phyloP scores from a whole-genome alignment of 2,329 filamentous ascomycete genomes.

The Trichoderma aggressivum region DNA sequence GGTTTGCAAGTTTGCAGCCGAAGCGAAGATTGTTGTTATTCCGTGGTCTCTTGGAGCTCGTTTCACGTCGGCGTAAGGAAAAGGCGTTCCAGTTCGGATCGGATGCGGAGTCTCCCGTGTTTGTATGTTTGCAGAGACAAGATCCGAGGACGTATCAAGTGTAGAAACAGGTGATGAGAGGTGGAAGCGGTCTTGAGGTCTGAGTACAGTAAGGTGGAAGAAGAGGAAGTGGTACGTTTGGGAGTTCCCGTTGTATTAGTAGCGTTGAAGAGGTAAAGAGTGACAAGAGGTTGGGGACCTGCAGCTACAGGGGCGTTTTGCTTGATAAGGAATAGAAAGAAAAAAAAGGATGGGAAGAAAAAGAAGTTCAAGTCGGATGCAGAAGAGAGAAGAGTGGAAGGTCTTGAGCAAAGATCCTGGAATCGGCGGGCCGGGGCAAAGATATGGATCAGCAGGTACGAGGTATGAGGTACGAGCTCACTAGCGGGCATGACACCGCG shows the following conservation, averaged over 20 bases:
- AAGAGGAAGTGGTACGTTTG: conserved; percentile 1
- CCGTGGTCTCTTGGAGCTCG: conserved; percentile 2
- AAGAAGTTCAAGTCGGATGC: conserved; percentile 10
- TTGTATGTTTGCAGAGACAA: neutral
- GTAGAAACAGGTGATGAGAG: conserved; percentile 1
- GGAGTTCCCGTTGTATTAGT: conserved; percentile 11
- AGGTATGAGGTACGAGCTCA: conserved; percentile 12
- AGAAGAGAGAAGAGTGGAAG: conserved; percentile 15
- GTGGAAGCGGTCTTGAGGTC: neutral
- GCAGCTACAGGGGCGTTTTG: conserved; percentile 9
- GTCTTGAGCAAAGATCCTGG: conserved; percentile 9
- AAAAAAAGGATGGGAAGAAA: neutral
- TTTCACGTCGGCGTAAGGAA: neutral
- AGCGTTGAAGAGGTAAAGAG: conserved; percentile 14
- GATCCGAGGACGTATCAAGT: neutral
- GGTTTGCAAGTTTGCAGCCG: neutral
- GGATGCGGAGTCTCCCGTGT: neutral
- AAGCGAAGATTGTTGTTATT: neutral
- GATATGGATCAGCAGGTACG: conserved; percentile 14
- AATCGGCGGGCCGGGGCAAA: conserved; percentile 5
- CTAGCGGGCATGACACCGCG: neutral
- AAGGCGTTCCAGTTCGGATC: neutral
- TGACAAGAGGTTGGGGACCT: conserved; percentile 17
- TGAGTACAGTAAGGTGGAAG: neutral
- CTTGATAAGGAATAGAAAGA: conserved; percentile 9